Conservation (phyloP, 2,329 filamentous ascomycete species). For the Pezicula neosporulosa region DNA sequence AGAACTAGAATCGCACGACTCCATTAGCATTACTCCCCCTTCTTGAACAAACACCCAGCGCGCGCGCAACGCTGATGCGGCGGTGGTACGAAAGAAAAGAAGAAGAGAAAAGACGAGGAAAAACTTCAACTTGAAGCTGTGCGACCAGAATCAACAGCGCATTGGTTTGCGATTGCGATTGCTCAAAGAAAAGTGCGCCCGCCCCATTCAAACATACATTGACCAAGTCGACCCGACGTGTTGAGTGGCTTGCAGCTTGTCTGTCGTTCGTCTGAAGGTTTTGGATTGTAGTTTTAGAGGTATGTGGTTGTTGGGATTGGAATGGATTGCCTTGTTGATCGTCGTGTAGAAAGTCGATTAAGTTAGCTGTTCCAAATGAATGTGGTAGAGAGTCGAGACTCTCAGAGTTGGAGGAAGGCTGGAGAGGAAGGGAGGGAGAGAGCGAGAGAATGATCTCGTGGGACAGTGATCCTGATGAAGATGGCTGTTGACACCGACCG, state of each 20-base stretch:
- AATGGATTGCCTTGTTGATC: slow-evolving; percentile 3
- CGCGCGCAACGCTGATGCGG: background rate
- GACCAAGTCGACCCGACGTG: background rate
- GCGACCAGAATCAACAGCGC: background rate
- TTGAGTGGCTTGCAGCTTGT: background rate
- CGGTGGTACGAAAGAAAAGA: background rate
- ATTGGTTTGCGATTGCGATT: background rate
- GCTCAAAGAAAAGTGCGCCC: too few relatives aligned
- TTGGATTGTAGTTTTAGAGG: background rate
- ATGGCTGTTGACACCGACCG: slow-evolving; percentile 13
- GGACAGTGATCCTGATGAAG: slow-evolving; percentile 3
- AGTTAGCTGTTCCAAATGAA: slow-evolving; percentile 31
- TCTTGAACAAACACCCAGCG: background rate
- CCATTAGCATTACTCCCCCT: slow-evolving; percentile 16
- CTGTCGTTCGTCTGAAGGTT: background rate
- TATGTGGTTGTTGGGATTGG: slow-evolving; percentile 6
- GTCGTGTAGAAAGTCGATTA: slow-evolving; percentile 11
- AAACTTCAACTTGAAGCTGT: background rate
- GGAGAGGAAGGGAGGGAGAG: slow-evolving; percentile 5
- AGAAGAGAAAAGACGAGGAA: background rate
- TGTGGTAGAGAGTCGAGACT: slow-evolving; percentile 31
- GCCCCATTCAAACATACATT: background rate
- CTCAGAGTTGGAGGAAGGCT: slow-evolving; percentile 30
- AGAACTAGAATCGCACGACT: slow-evolving; percentile 1
- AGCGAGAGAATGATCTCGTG: background rate